Percentiles rank a stretch among this genome's conserved stretches.
phyloP scores from a whole-genome alignment of 2,329 filamentous ascomycete species.

The Trichoderma sp. region DNA sequence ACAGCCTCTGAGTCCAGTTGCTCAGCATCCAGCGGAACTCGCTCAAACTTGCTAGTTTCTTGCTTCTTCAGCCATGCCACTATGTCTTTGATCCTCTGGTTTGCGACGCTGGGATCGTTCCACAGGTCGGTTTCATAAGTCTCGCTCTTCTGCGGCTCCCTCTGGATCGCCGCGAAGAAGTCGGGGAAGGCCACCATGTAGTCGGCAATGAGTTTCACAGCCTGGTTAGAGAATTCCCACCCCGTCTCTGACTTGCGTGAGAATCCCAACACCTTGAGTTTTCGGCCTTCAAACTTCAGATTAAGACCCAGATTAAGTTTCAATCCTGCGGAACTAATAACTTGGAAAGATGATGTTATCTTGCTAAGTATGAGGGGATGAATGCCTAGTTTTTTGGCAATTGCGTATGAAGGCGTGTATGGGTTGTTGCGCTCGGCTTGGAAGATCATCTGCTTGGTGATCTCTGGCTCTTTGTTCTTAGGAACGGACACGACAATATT shows the following conservation, averaged over 20 bases:
- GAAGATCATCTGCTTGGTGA: slow-evolving; percentile 70
- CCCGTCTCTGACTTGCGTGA: slow-evolving; percentile 81
- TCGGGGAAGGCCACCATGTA: slow-evolving; percentile 96
- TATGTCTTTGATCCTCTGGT: slow-evolving; percentile 86
- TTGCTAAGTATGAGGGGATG: slow-evolving; percentile 90
- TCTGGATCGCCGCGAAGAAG: slow-evolving; percentile 86
- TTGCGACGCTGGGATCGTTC: slow-evolving; percentile 66
- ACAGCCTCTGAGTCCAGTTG: slow-evolving; percentile 93
- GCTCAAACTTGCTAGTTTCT: slow-evolving; percentile 88
- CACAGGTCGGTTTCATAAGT: slow-evolving; percentile 86
- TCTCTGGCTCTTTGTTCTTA: slow-evolving; percentile 74
- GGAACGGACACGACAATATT: slow-evolving; percentile 74
- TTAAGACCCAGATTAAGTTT: slow-evolving; percentile 91
- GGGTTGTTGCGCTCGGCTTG: slow-evolving; percentile 67
- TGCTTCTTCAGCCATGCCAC: slow-evolving; percentile 88
- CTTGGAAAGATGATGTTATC: slow-evolving; percentile 90
- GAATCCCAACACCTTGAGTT: slow-evolving; percentile 93
- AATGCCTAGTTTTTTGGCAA: slow-evolving; percentile 76
- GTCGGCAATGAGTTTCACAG: slow-evolving; percentile 73
- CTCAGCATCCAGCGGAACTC: slow-evolving; percentile 92
- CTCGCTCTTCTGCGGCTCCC: slow-evolving; percentile 81
- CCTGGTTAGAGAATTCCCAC: slow-evolving; percentile 92
- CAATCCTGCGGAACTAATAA: slow-evolving; percentile 72
- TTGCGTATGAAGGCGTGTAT: slow-evolving; percentile 85
- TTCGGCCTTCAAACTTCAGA: slow-evolving; percentile 93